Evolutionary conservation across 768 basidiomycete genomes (phyloP).

Genomic region (Daedaleopsis nitida): DNA sequence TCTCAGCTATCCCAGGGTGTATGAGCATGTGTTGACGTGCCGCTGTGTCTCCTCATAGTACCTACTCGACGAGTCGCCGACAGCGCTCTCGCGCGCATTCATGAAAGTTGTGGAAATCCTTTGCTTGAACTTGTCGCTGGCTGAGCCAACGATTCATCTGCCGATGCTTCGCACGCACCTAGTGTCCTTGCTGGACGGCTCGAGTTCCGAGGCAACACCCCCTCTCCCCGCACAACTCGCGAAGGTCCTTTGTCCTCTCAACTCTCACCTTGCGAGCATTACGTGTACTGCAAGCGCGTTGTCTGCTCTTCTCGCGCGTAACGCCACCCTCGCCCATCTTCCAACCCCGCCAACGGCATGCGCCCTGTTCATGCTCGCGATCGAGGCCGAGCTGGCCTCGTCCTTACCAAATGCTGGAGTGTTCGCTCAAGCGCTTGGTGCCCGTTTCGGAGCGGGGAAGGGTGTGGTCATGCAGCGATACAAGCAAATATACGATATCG

Average conservation of each 20-base stretch:
- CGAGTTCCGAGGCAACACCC: neutral
- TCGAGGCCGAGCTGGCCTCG: constrained; percentile 65
- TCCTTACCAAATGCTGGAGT: constrained; percentile 54
- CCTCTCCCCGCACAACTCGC: constrained; percentile 23
- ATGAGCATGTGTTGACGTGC: constrained; percentile 24
- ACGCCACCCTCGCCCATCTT: constrained; percentile 36
- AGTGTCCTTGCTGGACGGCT: constrained; percentile 21
- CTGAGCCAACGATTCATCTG: constrained; percentile 64
- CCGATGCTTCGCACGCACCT: constrained; percentile 58
- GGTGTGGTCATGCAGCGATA: constrained; percentile 69
- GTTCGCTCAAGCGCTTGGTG: constrained; percentile 59
- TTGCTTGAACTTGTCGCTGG: constrained; percentile 50
- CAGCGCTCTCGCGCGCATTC: constrained; percentile 57
- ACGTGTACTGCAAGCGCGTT: constrained; percentile 25
- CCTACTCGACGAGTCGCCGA: constrained; percentile 54
- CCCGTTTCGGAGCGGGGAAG: constrained; percentile 50
- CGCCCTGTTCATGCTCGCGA: constrained; percentile 66
- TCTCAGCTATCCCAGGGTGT: constrained; percentile 17
- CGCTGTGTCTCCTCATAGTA: constrained; percentile 29
- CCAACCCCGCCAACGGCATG: constrained; percentile 58
- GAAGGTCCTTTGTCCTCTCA: constrained; percentile 21
- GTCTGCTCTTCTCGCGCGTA: constrained; percentile 24
- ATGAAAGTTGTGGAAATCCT: constrained; percentile 53
- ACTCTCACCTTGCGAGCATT: constrained; percentile 21
- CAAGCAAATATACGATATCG: constrained; percentile 59